Evolutionary conservation across 768 basidiomycete species (phyloP), one percentile per base, ranked within the genome.

Genomic region (Amanita molliuscula): DNA sequence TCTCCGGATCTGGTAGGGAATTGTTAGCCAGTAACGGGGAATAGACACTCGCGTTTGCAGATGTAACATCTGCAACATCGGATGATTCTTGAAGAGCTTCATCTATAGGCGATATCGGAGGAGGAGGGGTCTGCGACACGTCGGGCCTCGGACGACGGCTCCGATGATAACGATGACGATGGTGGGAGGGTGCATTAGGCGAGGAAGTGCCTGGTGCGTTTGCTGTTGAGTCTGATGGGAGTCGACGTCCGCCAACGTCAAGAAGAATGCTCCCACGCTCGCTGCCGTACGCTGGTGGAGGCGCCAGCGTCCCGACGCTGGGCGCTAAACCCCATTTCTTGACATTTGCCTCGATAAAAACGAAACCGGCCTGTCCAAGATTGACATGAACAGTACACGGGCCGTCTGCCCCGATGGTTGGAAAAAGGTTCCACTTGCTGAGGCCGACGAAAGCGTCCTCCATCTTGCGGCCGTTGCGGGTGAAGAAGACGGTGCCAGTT

Each of bases 241-340:
- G 67, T 44, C 71, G 61, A 36, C 74, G 76, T 34, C 82, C 83
- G 16, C 92, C 94, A 1, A 93, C 88, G 64, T 96, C 93, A 2
- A 99, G 75, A 7, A 99, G 72, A 51, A 99, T 97, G 61, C 91
- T 95, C 6, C 95, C 96, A 9, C 93, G 78, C 64, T 99, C 96
- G 58, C 88, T 92, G 15, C 96, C 96, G 65, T 98, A 98, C 0
- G 96, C 94, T 4, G 96, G 96, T 25, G 96, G 96, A 13, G 96
- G 96, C 1, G 95, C 95, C 8, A 98, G 76, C 0, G 96, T 98
- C 42, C 96, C 96, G 11, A 94, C 85, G 63, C 93, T 96, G 6
- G 96, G 96, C 29, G 96, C 96, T 28, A 98, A 68, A 15, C 96
- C 96, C 96, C 96, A 99, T 64, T 97, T 98, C 77, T 99, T 99